These are phyloP conservation scores for Polytrichum formosum DNA, from an alignment of 225 moss, liverwort and hornwort species.

Conservation along the genomic window DNA sequence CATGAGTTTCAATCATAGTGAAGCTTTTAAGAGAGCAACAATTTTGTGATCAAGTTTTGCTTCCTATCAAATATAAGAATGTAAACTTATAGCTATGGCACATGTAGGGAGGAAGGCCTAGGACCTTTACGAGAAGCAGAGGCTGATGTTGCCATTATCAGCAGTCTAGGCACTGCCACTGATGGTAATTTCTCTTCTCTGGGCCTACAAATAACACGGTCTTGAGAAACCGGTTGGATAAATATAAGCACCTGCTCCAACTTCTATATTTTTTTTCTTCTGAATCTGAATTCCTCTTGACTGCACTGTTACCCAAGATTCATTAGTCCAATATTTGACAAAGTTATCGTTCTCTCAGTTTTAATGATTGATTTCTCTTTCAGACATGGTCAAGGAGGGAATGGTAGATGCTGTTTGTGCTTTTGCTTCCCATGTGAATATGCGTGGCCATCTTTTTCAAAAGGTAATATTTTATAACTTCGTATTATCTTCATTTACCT, in stretches of 20 bases:
- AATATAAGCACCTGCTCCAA: too few relatives aligned
- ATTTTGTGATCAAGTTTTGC: too few relatives aligned
- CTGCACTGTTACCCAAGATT: too few relatives aligned
- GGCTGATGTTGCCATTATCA: slow-evolving; percentile 52
- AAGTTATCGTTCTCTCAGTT: background rate
- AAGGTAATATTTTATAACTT: slow-evolving; percentile 24
- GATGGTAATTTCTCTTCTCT: slow-evolving; percentile 27
- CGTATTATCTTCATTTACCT: too few relatives aligned
- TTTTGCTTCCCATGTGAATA: slow-evolving; percentile 46
- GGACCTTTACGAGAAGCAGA: slow-evolving; percentile 48
- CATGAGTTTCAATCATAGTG: too few relatives aligned
- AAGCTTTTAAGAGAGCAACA: too few relatives aligned
- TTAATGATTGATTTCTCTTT: slow-evolving; percentile 4
- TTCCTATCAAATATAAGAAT: too few relatives aligned
- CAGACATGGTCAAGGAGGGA: slow-evolving; percentile 44
- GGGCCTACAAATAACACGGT: background rate
- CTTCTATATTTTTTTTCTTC: too few relatives aligned
- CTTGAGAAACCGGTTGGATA: background rate
- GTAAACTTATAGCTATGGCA: background rate
- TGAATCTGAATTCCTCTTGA: too few relatives aligned
- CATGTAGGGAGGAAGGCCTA: slow-evolving; percentile 51
- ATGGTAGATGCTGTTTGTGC: slow-evolving; percentile 59
- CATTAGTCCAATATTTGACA: background rate
- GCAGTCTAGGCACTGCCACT: slow-evolving; percentile 35
- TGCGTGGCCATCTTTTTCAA: slow-evolving; percentile 34